These are phyloP conservation scores for Trichoderma guizhouense DNA, from an alignment of 2,329 filamentous ascomycete species.

Conservation along the genomic window DNA sequence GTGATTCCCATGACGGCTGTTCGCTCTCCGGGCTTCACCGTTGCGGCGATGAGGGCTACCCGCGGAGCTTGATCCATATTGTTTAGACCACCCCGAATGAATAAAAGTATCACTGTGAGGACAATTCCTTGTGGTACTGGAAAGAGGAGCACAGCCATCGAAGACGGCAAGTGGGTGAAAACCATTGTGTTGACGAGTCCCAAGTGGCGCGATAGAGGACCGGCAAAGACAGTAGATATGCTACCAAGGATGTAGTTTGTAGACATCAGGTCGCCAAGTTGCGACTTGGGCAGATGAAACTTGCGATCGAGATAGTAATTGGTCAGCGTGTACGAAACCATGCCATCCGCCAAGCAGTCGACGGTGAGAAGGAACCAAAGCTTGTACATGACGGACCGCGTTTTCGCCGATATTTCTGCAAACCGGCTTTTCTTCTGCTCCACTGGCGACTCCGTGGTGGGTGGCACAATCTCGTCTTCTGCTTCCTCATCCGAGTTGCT, in stretches of 20 bases:
- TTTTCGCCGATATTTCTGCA: constrained; percentile 55
- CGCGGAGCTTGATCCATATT: constrained; percentile 68
- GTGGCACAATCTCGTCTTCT: constrained; percentile 13
- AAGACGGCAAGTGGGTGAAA: constrained; percentile 60
- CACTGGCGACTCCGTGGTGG: neutral
- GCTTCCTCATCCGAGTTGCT: constrained; percentile 27
- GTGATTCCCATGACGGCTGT: constrained; percentile 71
- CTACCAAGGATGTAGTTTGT: constrained; percentile 52
- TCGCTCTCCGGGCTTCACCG: constrained; percentile 61
- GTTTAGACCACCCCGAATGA: constrained; percentile 60
- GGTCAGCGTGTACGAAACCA: constrained; percentile 57
- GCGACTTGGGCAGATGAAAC: constrained; percentile 53
- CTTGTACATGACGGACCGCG: constrained; percentile 58
- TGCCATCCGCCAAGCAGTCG: constrained; percentile 64
- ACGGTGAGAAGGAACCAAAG: constrained; percentile 63
- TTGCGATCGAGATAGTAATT: constrained; percentile 57
- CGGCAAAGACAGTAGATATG: constrained; percentile 54
- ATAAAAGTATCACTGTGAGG: constrained; percentile 52
- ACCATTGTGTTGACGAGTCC: constrained; percentile 65
- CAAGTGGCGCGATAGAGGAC: constrained; percentile 54
- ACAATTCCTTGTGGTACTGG: constrained; percentile 51
- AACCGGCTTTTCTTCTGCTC: constrained; percentile 29
- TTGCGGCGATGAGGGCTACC: constrained; percentile 63
- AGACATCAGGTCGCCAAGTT: constrained; percentile 58
- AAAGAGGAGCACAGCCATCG: constrained; percentile 57